Base-by-base conservation (phyloP, 73 alveolate species). In the Blepharisma stoltei region DNA sequence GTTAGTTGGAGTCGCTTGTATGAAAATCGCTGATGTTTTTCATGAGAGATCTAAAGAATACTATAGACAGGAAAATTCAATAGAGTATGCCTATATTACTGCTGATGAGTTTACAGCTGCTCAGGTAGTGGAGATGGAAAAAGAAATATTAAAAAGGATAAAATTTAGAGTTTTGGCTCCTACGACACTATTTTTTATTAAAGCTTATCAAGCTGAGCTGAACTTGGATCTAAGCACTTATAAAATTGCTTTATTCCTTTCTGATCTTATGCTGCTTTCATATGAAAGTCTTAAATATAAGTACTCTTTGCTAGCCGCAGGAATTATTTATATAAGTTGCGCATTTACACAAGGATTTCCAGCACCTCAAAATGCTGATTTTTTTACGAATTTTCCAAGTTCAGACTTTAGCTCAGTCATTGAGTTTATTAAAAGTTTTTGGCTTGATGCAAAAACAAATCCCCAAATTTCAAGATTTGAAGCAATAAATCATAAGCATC, bases 1-100 rank as follows among this genome's bases (percentile, higher is more conserved):
- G 77, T 83, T 97, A 55, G 94, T 94, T 44, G 99, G 99, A 6
- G 98, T 96, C n/a, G 89, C 99, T n/a, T 95, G 98, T 76, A 86
- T 97, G 97, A 94, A 95, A 81, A 89, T 94, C 20, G 97, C 99
- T 6, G 98, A 94, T 73, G 93, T 89, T 5, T 94, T 86, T 69
- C 86, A 88, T 78, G 98, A 94, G 86, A 86, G 91, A 70, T 87
- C 96, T 21, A 94, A 90, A 80, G 98, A 94, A 73, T 92, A 92
- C 79, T 94, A 91, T 76, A 83, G 92, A 77, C 88, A 94, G 82
- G 97, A 94, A 67, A 94, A 94, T 54, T 85, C 97, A 2, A 78
- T 85, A 5, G 97, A 93, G 68, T 94, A 94, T 78, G 89, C 97
- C n/a, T 93, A 94, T 48, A 92, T 93, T n/a, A 93, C 97, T 20